Evolutionary conservation across 768 basidiomycete species (phyloP).

Genomic region (Lentinula sp.): DNA sequence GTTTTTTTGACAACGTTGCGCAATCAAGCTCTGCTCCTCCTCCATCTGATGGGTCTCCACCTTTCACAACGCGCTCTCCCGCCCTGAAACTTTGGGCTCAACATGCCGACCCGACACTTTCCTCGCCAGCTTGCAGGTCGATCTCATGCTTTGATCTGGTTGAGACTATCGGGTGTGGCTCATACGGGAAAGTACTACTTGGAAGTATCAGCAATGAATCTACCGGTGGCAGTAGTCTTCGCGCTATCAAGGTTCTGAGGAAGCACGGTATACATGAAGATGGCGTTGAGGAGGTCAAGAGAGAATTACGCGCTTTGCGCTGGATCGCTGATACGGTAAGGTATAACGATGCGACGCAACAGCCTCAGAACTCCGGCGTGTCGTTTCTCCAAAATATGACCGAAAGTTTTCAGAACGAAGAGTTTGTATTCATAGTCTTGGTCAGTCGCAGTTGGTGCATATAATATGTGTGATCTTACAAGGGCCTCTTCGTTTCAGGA

Average conservation of each 20-base stretch:
- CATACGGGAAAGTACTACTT: constrained; percentile 20
- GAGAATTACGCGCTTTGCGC: constrained; percentile 17
- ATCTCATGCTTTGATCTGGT: constrained; percentile 9
- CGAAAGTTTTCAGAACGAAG: constrained; percentile 17
- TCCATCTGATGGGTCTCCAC: neutral
- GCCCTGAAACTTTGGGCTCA: neutral
- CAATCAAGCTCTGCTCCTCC: neutral
- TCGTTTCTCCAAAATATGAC: constrained; percentile 19
- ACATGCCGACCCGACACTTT: neutral
- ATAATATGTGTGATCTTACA: neutral
- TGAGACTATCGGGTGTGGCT: constrained; percentile 18
- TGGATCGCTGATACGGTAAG: constrained; percentile 11
- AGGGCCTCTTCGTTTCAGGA: constrained; percentile 14
- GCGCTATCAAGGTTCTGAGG: constrained; percentile 19
- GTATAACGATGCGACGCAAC: neutral
- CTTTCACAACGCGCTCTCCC: neutral
- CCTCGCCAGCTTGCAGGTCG: constrained; percentile 2
- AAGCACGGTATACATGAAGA: constrained; percentile 7
- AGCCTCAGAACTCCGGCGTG: constrained; percentile 5
- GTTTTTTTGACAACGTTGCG: neutral
- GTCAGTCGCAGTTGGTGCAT: constrained; percentile 10
- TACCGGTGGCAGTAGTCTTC: constrained; percentile 6
- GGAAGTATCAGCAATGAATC: constrained; percentile 9
- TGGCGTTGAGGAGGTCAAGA: constrained; percentile 6
- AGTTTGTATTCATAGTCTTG: constrained; percentile 18